Evolutionary conservation across 345 rosid genomes (phyloP), one percentile per base, ranked within the genome.

Genomic region (Lenwebbia sp.): DNA sequence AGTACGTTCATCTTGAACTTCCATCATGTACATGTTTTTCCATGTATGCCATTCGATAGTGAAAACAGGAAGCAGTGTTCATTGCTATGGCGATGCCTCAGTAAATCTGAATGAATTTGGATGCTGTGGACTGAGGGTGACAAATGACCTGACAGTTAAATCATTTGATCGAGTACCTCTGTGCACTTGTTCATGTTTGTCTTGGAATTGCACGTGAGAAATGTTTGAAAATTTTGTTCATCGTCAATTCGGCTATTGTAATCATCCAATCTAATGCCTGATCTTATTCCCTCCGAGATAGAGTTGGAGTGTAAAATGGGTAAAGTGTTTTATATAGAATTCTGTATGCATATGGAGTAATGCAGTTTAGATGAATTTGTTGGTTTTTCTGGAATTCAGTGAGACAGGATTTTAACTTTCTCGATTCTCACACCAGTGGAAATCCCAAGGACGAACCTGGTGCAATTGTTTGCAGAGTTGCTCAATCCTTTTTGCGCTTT

Each of bases 391-490:
- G 78, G 50, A 30, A 37, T 84, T 47, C 74, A 23, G 86, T n/a
- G 30, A 37, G 78, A 19, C 26, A 40, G 7, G 44, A 70, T 33
- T 70, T 33, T 83, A 62, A 44, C 21, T 85, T 85, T 86, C 88
- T 40, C 52, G 10, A 85, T 78, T 82, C 75, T n/a, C 65, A 26
- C 55, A 92, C 92, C 93, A 94, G 99, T 91, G 99, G 99, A 83
- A 97, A 96, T 88, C 90, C 99, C 10, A 97, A 97, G 90, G 98
- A 97, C 62, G 99, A 96, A 82, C 99, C 98, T 84, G 99, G 98
- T 83, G 99, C 99, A 84, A 92, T 97, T 86, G 98, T 93, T 86
- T 97, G 98, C 92, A 91, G 99, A 93, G 98, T 97, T 86, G 91
- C 98, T 50, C 98, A 89, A 62, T 94, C 99, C 23, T 95, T 97